phyloP scores from a whole-genome alignment of 2,329 filamentous ascomycete species.

The Penicillium sp. region DNA sequence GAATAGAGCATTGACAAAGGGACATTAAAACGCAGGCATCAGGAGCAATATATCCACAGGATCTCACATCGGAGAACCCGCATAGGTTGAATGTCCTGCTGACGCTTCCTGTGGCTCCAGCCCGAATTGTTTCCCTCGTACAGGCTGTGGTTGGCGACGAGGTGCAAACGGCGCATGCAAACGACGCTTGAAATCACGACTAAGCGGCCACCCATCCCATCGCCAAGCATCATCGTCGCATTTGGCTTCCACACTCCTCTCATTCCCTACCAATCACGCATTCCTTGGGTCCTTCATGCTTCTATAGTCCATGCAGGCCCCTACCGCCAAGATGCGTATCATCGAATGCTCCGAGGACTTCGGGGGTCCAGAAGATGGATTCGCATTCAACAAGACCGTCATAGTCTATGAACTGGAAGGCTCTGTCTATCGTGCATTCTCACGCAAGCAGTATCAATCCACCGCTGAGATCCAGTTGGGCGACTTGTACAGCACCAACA shows the following conservation, averaged over 20 bases:
- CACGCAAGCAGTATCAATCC: not conserved
- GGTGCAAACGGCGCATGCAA: not conserved
- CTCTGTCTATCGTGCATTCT: constrained; percentile 2
- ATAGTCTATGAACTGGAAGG: constrained; percentile 6
- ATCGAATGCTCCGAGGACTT: constrained; percentile 8
- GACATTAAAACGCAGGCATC: not conserved
- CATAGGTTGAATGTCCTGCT: not conserved
- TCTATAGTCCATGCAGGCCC: not conserved
- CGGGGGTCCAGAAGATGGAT: not conserved
- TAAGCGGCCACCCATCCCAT: not conserved
- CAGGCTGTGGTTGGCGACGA: not conserved
- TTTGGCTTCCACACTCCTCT: not conserved
- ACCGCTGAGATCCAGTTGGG: not conserved
- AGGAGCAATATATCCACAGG: not conserved
- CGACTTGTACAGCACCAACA: constrained; percentile 7
- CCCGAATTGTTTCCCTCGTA: not conserved
- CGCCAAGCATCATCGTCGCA: not conserved
- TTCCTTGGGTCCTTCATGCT: not conserved
- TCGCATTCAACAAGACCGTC: constrained; percentile 1
- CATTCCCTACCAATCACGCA: not conserved
- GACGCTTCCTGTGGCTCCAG: not conserved
- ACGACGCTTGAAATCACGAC: not conserved
- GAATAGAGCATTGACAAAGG: not conserved
- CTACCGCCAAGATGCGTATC: not conserved
- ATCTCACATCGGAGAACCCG: not conserved